phyloP scores from a whole-genome alignment of 1,284 basidiomycete species.

The Ganoderma leucocontextum region DNA sequence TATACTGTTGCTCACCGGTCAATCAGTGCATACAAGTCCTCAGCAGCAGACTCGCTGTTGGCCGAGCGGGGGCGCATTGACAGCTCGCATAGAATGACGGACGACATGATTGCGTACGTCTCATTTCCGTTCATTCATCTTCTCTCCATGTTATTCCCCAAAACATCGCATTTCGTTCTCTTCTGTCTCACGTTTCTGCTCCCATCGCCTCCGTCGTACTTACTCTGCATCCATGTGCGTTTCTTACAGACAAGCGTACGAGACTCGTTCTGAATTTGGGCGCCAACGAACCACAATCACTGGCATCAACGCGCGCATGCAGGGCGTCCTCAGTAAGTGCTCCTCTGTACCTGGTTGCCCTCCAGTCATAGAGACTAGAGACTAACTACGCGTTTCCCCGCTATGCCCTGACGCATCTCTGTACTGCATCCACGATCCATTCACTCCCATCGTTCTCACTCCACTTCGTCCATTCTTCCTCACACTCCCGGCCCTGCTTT shows the following conservation, averaged over 20 bases:
- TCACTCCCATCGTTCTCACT: background rate
- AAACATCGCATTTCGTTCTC: background rate
- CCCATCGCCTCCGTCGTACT: conserved; percentile 13
- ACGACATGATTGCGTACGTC: conserved; percentile 87
- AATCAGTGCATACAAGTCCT: conserved; percentile 87
- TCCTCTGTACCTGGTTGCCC: background rate
- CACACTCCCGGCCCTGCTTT: background rate
- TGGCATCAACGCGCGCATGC: conserved; percentile 86
- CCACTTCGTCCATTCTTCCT: background rate
- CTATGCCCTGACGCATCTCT: background rate
- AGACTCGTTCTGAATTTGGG: conserved; percentile 94
- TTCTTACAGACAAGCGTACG: conserved; percentile 88
- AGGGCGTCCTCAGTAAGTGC: conserved; percentile 78
- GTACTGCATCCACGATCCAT: background rate
- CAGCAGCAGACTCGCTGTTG: conserved; percentile 87
- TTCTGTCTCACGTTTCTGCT: conserved; percentile 1
- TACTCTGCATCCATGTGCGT: background rate
- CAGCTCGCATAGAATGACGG: conserved; percentile 93
- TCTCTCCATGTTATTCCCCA: background rate
- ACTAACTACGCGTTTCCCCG: conserved; percentile 14
- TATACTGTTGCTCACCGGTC: conserved; percentile 6
- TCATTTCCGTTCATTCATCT: background rate
- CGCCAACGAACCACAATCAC: conserved; percentile 81
- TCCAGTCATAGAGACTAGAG: conserved; percentile 7
- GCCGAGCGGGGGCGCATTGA: conserved; percentile 92